phyloP scores from a whole-genome alignment of 768 basidiomycete species.

The Suillus clintonianus region DNA sequence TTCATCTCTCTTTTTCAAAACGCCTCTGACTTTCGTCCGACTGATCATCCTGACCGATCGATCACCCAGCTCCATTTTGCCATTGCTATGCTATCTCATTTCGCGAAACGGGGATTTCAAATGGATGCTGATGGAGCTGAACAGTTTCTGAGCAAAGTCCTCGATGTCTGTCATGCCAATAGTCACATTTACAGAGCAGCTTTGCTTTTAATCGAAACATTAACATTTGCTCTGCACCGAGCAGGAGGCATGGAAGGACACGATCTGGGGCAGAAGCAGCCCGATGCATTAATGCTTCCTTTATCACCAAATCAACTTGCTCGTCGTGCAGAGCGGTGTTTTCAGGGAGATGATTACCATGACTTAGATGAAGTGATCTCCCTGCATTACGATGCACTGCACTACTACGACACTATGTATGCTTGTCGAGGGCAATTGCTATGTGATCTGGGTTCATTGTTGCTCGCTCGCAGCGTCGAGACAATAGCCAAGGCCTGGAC shows the following conservation, averaged over 20 bases:
- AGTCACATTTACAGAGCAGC: background rate
- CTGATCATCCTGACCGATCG: background rate
- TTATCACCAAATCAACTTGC: background rate
- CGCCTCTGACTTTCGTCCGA: background rate
- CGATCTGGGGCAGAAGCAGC: background rate
- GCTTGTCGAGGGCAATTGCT: background rate
- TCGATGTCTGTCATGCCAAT: background rate
- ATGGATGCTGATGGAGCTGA: background rate
- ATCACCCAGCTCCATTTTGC: background rate
- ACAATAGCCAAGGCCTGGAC: slow-evolving; percentile 6
- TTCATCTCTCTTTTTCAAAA: background rate
- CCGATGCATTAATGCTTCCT: background rate
- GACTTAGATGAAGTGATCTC: background rate
- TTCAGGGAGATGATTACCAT: background rate
- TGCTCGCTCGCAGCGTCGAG: background rate
- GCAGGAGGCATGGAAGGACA: background rate
- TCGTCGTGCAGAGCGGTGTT: background rate
- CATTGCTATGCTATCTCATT: background rate
- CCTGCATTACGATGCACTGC: background rate
- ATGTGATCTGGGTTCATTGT: background rate
- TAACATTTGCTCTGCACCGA: background rate
- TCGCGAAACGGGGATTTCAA: background rate
- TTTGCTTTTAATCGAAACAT: background rate
- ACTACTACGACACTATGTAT: background rate
- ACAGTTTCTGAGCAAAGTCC: background rate